phyloP scores from a whole-genome alignment of 345 rosid genomes.

The Euphorbia lathyris region DNA sequence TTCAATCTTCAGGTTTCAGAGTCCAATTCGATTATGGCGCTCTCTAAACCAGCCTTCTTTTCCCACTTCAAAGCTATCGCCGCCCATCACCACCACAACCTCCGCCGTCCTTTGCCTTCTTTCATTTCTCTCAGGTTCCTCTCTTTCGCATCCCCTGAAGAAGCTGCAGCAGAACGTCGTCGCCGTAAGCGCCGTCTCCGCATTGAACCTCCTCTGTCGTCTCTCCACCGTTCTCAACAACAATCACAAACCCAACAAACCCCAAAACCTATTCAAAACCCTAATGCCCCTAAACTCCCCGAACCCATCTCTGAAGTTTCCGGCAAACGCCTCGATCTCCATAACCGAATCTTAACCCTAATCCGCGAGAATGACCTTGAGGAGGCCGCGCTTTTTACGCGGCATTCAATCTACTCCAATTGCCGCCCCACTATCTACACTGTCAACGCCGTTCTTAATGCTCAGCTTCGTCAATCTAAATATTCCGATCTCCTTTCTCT shows the following conservation, averaged over 20 bases:
- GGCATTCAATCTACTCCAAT: conserved; percentile 89
- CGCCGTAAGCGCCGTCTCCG: conserved; percentile 85
- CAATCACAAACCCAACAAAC: conserved; percentile 33
- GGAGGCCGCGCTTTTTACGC: conserved; percentile 86
- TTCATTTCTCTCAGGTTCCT: conserved; percentile 40
- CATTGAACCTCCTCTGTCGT: conserved; percentile 73
- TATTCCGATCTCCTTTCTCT: conserved; percentile 68
- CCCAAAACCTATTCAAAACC: conserved; percentile 70
- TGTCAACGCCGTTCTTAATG: conserved; percentile 76
- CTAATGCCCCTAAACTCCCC: conserved; percentile 78
- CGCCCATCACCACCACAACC: conserved; percentile 22
- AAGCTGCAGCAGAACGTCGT: conserved; percentile 90
- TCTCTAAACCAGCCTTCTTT: conserved; percentile 48
- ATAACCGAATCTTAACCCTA: conserved; percentile 65
- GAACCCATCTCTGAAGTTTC: conserved; percentile 67
- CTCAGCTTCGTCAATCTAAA: conserved; percentile 79
- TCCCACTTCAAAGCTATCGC: conserved; percentile 44
- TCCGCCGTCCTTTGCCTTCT: conserved; percentile 19
- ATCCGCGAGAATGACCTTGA: conserved; percentile 77
- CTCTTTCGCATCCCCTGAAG: conserved; percentile 76
- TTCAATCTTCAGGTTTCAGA: too few species aligned
- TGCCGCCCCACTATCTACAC: conserved; percentile 88
- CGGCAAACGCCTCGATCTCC: conserved; percentile 82
- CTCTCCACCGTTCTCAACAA: conserved; percentile 54
- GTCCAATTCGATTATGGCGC: too few species aligned